phyloP scores from a whole-genome alignment of 257 asterid genomes.

The Solanum rostratum region DNA sequence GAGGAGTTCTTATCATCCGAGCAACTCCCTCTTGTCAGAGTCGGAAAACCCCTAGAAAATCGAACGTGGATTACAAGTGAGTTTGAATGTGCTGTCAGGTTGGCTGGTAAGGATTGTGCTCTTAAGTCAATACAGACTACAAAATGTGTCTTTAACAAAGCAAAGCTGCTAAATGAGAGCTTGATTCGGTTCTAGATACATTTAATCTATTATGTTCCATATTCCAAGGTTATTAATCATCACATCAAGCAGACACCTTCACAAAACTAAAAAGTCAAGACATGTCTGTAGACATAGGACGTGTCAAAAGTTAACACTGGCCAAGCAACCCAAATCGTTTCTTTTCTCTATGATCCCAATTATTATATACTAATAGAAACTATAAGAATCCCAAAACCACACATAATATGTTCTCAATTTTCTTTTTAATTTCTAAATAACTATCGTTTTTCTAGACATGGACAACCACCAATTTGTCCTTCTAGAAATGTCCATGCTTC shows the following conservation, averaged over 20 bases:
- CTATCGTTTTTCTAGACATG: background rate
- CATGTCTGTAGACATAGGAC: background rate
- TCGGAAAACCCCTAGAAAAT: no score
- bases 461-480: background rate
- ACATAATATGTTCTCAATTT: no score
- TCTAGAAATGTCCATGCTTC: background rate
- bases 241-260: background rate
- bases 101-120: background rate
- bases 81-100: background rate
- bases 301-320: background rate
- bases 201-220: background rate
- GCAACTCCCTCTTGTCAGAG: no score
- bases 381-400: no score
- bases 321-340: background rate
- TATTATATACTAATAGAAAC: no score
- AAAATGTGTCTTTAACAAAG: background rate
- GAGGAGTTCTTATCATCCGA: no score
- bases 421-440: no score
- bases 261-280: background rate
- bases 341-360: no score
- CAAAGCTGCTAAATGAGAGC: no score
- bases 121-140: background rate
- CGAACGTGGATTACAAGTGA: background rate
- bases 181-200: background rate
- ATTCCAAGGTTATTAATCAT: background rate